phyloP scores from a whole-genome alignment of 257 asterid species.

The Verbascum thapsus region DNA sequence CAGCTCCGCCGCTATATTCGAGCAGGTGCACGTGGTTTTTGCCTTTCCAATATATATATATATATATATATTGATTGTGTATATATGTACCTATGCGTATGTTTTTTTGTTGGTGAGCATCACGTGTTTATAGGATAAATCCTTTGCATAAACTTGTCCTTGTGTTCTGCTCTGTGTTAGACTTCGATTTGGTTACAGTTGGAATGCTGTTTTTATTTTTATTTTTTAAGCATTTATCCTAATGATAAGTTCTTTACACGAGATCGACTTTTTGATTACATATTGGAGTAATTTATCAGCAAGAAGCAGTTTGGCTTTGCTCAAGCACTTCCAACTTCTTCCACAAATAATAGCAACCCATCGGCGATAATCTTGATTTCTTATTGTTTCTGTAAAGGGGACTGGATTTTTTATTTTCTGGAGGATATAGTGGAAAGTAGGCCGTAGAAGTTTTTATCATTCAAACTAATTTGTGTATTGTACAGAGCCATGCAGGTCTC shows the following conservation, averaged over 20 bases:
- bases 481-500: conserved; percentile 99
- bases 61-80: background rate
- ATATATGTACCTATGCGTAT: no score
- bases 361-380: background rate
- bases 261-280: background rate
- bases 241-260: conserved; percentile 5
- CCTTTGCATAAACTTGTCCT: no score
- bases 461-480: conserved; percentile 35
- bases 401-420: conserved; percentile 26
- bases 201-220: background rate
- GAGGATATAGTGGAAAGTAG: background rate
- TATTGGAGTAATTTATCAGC: conserved; percentile 1
- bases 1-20: conserved; percentile 91
- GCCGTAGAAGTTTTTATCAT: no score
- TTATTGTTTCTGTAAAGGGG: background rate
- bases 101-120: no score
- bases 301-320: conserved; percentile 5
- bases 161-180: no score
- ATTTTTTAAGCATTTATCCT: background rate
- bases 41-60: no score
- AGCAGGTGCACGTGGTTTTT: conserved; percentile 53
- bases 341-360: background rate
- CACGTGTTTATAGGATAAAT: no score
- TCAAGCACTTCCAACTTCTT: background rate
- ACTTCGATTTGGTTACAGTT: background rate